phyloP scores from a whole-genome alignment of 352 stramenopile genomes.

The Phytophthora constricta region DNA sequence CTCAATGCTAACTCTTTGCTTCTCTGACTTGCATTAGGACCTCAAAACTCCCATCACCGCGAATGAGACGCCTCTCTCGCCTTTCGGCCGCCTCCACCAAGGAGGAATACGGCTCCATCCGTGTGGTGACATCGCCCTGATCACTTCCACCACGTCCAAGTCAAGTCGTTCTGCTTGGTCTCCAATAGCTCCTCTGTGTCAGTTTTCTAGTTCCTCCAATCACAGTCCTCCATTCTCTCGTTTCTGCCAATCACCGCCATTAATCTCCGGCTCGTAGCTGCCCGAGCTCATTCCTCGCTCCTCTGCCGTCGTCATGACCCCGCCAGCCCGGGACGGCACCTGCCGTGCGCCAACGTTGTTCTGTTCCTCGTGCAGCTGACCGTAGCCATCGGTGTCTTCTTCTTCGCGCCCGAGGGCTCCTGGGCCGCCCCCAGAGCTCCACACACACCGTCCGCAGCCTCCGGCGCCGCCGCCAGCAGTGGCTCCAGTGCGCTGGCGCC shows the following conservation, averaged over 20 bases:
- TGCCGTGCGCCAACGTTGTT: conserved; percentile 43
- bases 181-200: too few relatives aligned
- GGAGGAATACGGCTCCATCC: conserved; percentile 42
- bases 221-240: not conserved
- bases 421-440: conserved; percentile 24
- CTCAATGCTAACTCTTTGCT: conserved; percentile 26
- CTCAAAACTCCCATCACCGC: conserved; percentile 13
- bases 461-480: conserved; percentile 14
- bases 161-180: too few relatives aligned
- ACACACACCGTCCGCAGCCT: not conserved
- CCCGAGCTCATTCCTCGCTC: not conserved
- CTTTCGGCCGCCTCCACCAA: conserved; percentile 28
- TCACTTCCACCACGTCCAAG: too few relatives aligned
- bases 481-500: too few relatives aligned
- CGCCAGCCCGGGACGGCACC: conserved; percentile 24
- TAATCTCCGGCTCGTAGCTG: not conserved
- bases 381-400: conserved; percentile 28
- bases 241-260: conserved; percentile 28
- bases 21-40: conserved; percentile 15
- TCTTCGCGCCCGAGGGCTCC: conserved; percentile 42
- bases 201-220: conserved; percentile 31
- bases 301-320: conserved; percentile 16
- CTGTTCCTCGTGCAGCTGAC: conserved; percentile 40
- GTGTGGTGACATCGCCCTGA: conserved; percentile 22
- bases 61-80: conserved; percentile 20